These are phyloP conservation scores for Annulohypoxylon moriforme DNA, from an alignment of 495 filamentous ascomycete genomes.

Conservation along the genomic window DNA sequence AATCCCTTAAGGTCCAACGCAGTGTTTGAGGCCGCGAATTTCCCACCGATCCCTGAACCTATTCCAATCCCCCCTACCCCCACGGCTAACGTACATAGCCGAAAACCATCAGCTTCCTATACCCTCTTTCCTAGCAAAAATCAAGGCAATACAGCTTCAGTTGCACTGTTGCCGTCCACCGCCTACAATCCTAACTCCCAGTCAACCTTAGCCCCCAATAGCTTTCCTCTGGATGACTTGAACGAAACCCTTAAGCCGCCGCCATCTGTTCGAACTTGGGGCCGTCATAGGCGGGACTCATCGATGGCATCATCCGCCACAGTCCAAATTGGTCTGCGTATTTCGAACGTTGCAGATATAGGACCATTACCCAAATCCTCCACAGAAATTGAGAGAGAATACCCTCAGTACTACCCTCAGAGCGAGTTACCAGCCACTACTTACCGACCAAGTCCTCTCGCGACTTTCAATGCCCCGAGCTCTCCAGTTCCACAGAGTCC, in stretches of 20 bases:
- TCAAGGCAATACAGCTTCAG: slow-evolving; percentile 46
- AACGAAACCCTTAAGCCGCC: slow-evolving; percentile 54
- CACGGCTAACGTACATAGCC: slow-evolving; percentile 39
- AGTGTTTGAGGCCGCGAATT: slow-evolving; percentile 38
- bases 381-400: slow-evolving; percentile 45
- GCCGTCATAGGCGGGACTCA: slow-evolving; percentile 56
- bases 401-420: slow-evolving; percentile 51
- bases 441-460: slow-evolving; percentile 48
- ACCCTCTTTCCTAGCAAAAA: slow-evolving; percentile 53
- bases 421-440: slow-evolving; percentile 31
- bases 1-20: slow-evolving; percentile 52
- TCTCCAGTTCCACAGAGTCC: slow-evolving; percentile 24
- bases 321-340: slow-evolving; percentile 61
- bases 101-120: slow-evolving; percentile 55
- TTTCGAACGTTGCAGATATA: slow-evolving; percentile 60
- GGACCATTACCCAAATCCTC: slow-evolving; percentile 43
- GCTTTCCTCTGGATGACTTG: slow-evolving; percentile 23
- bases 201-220: slow-evolving; percentile 5
- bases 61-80: slow-evolving; percentile 44
- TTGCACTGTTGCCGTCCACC: slow-evolving; percentile 54
- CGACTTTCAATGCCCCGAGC: slow-evolving; percentile 12
- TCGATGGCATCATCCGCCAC: slow-evolving; percentile 60
- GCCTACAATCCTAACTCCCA: slow-evolving; percentile 54
- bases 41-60: slow-evolving; percentile 48
- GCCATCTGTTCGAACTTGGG: slow-evolving; percentile 51